Evolutionary conservation across 306 rosid genomes (phyloP).

Genomic region (Cucurbita argyrosperma): DNA sequence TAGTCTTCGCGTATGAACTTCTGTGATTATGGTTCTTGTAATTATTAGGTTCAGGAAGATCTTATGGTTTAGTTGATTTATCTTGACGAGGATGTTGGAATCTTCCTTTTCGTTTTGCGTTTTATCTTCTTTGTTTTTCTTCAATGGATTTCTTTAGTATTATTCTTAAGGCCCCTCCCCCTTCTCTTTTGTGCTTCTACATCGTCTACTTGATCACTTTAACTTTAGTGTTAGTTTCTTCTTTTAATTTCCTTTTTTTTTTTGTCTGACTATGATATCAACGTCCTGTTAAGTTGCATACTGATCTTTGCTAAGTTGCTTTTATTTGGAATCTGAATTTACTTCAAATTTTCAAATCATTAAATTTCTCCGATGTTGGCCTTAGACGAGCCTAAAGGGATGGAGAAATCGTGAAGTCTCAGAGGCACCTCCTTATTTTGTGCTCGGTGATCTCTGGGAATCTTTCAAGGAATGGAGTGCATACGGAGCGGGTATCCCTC

Average conservation of each 20-base stretch:
- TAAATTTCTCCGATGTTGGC: background rate
- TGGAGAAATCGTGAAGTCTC: conserved; percentile 34
- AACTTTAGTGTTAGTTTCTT: background rate
- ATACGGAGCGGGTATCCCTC: conserved; percentile 75
- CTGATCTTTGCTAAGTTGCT: background rate
- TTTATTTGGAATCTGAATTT: background rate
- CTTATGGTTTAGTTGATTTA: background rate
- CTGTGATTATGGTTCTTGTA: background rate
- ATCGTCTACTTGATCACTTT: background rate
- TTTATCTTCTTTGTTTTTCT: background rate
- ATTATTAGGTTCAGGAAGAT: background rate
- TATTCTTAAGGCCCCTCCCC: background rate
- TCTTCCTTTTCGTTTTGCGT: background rate
- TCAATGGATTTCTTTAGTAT: background rate
- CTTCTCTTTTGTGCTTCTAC: background rate
- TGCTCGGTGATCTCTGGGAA: conserved; percentile 83
- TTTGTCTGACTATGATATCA: too few relatives aligned
- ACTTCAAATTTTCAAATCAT: background rate
- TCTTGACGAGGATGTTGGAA: background rate
- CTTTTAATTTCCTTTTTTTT: background rate
- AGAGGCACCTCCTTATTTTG: conserved; percentile 53
- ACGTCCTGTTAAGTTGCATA: background rate
- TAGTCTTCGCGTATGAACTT: too few relatives aligned
- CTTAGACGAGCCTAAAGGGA: conserved; percentile 35
- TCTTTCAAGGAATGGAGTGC: conserved; percentile 87